A percentile compares a stretch with the other conserved stretches of the same genome.
These are phyloP conservation scores for Centaurea solstitialis DNA, from an alignment of 129 eudicot genomes.

Conservation along the genomic window DNA sequence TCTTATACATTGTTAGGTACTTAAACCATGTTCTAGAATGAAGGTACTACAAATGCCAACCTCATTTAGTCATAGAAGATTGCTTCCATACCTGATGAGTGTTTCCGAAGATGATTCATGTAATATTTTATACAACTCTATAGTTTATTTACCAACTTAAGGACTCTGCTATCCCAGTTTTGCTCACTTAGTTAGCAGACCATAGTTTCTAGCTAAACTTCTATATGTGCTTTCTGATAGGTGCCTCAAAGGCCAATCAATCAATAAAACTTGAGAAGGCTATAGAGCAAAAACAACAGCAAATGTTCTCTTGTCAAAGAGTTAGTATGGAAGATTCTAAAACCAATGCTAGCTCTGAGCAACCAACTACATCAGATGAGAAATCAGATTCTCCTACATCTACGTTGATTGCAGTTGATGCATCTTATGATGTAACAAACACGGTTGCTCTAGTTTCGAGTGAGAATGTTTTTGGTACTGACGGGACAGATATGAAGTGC, in stretches of 20 bases:
- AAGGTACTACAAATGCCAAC: conserved; percentile 53
- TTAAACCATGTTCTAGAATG: conserved; percentile 53
- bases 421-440: conserved; percentile 20
- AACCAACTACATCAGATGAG: conserved; percentile 10
- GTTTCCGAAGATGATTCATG: conserved; percentile 42
- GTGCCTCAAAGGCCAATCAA: conserved; percentile 18
- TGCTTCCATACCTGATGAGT: conserved; percentile 67
- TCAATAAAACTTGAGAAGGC: conserved; percentile 28
- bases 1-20: conserved; percentile 35
- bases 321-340: background rate
- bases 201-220: background rate
- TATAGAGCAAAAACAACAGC: conserved; percentile 34
- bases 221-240: conserved; percentile 29
- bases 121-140: conserved; percentile 14
- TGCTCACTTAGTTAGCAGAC: background rate
- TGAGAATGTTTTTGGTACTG: conserved; percentile 15
- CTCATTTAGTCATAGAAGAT: conserved; percentile 70
- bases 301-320: conserved; percentile 16
- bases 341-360: conserved; percentile 14
- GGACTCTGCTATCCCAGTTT: background rate
- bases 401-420: conserved; percentile 19
- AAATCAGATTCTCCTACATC: conserved; percentile 34
- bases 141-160: background rate
- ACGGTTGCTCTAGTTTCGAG: background rate
- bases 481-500: conserved; percentile 3